A percentile compares a stretch with the other conserved stretches of the same genome.
phyloP scores from a whole-genome alignment of 177 flowering plant genomes.

The Telopea speciosissima region DNA sequence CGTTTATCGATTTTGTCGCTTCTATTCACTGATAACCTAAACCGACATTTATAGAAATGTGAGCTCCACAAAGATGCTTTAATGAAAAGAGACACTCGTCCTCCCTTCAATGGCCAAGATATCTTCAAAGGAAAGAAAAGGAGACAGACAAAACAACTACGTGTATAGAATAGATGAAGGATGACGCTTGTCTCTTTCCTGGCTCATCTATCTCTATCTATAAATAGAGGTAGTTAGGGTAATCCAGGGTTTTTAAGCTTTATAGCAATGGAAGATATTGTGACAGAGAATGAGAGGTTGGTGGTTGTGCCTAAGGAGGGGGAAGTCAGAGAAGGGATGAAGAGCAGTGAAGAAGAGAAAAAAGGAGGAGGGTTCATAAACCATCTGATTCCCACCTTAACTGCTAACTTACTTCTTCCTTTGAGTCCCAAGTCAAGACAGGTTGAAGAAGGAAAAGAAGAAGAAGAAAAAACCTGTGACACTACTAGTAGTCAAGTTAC shows the following conservation, averaged over 20 bases:
- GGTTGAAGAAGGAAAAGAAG: constrained; percentile 7
- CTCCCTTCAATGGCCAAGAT: not conserved
- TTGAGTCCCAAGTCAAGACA: not conserved
- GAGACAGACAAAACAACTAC: not conserved
- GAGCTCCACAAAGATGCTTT: not conserved
- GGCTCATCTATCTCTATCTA: no score
- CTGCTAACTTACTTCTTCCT: not conserved
- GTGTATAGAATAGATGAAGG: not conserved
- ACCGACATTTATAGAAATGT: not conserved
- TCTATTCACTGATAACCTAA: no score
- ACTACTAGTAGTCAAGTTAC: no score
- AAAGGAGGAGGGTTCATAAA: constrained; percentile 24
- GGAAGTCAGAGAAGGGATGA: not conserved
- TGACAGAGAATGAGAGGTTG: constrained; percentile 8
- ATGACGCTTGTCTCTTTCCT: not conserved
- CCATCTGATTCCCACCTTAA: constrained; percentile 26
- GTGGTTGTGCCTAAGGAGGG: constrained; percentile 1
- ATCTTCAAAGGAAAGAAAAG: not conserved
- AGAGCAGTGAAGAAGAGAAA: constrained; percentile 14
- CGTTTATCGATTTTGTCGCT: no score
- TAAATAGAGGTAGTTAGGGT: not conserved
- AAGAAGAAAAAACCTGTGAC: constrained; percentile 2
- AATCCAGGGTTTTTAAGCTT: no score
- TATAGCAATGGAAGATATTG: constrained; percentile 25
- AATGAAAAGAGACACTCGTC: not conserved